phyloP scores from a whole-genome alignment of 768 basidiomycete species.

The Macrolepiota dolichaula region DNA sequence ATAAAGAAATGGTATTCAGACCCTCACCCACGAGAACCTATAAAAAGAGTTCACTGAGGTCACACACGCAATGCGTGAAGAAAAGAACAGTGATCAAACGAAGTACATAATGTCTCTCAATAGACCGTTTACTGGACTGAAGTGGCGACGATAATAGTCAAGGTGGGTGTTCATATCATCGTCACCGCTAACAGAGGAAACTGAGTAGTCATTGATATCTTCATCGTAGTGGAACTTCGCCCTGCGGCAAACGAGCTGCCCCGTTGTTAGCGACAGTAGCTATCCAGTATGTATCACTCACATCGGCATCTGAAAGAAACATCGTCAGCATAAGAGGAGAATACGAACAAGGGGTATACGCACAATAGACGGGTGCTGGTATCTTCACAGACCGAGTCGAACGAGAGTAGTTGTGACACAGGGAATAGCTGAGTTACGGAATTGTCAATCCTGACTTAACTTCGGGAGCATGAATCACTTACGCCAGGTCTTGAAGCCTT shows the following conservation, averaged over 20 bases:
- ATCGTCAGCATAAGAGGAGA: neutral
- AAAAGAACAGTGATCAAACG: constrained; percentile 16
- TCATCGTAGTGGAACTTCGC: constrained; percentile 49
- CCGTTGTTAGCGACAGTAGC: neutral
- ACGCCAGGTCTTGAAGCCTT: constrained; percentile 11
- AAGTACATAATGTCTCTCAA: constrained; percentile 29
- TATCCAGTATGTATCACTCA: neutral
- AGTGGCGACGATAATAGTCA: constrained; percentile 31
- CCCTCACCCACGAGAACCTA: too few species aligned
- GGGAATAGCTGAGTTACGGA: constrained; percentile 25
- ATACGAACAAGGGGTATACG: constrained; percentile 17
- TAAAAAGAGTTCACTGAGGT: neutral
- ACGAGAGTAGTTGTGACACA: constrained; percentile 69
- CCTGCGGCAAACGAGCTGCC: constrained; percentile 51
- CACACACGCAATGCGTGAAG: neutral
- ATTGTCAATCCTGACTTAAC: neutral
- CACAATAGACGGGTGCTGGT: constrained; percentile 71
- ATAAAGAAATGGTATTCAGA: too few species aligned
- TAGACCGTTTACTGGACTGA: constrained; percentile 24
- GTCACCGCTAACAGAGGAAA: constrained; percentile 32
- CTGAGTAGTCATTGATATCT: constrained; percentile 27
- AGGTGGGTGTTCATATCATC: constrained; percentile 16
- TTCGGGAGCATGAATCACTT: neutral
- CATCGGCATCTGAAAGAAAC: constrained; percentile 8
- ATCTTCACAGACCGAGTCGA: constrained; percentile 73